Evolutionary conservation across 345 rosid genomes (phyloP), one percentile per base, ranked within the genome.

Genomic region (Populus euphratica): DNA sequence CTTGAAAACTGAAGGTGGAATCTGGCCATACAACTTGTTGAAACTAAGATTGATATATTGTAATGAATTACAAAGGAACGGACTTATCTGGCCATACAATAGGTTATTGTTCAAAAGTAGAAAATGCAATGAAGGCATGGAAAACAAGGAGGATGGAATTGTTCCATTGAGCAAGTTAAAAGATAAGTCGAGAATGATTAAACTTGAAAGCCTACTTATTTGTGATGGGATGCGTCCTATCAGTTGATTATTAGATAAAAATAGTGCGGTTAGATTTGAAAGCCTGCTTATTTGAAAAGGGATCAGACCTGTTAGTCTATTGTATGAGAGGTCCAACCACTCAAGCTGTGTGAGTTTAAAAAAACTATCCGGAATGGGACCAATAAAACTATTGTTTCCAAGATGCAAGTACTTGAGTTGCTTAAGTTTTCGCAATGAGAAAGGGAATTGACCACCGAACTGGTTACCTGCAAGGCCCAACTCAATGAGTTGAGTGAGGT

Each of bases 11-110:
- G 82, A 73, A 17, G 5, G 39, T 7, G 88, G 80, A 2, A 83
- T 9, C 1, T 18, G 25, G 5, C 88, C 89, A 13, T 63, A 66
- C 1, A 86, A 20, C 5, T 17, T 38, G 9, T 88, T 88, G 5
- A 36, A 75, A 33, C 76, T 72, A 6, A 86, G 50, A 78, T 75
- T 61, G 0, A 84, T 66, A 20, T 69, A 47, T 20, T 2, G 54
- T 76, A 84, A n/a, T 2, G 0, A 4, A 18, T 35, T 54, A 27
- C 69, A 2, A 68, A 84, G 83, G 2, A 21, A 50, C 17, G 31
- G 64, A 4, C 73, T 76, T 4, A 79, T 54, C 10, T 4, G 23
- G 17, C 88, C 86, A 1, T 25, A 49, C 20, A 83, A 35, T 6
- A 62, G 18, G 41, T 86, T 83, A 71, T 47, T 72, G n/a, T 59